Percentiles rank a stretch among this genome's conserved stretches.
Conservation (phyloP, 2,329 filamentous ascomycete species). For the Paecilomyces dactylethromorphus region DNA sequence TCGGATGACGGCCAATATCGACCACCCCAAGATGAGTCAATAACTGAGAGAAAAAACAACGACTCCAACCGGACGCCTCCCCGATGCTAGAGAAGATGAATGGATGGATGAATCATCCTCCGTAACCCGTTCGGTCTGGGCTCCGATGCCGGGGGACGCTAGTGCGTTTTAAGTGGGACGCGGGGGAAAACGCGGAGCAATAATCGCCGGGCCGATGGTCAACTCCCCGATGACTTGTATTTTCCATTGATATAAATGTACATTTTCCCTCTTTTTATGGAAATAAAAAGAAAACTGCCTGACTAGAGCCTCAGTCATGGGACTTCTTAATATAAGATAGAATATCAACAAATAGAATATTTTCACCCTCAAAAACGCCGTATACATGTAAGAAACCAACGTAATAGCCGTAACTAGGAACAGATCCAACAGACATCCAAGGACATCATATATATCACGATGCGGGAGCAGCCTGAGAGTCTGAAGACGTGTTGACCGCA, state of each 20-base stretch:
- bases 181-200: background rate
- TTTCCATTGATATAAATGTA: background rate
- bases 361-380: background rate
- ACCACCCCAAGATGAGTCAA: background rate
- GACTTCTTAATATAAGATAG: background rate
- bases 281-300: background rate
- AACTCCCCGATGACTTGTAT: background rate
- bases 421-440: constrained; percentile 1
- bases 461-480: background rate
- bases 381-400: background rate
- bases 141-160: background rate
- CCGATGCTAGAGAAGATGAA: background rate
- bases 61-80: background rate
- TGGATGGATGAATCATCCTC: background rate
- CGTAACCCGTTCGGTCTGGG: background rate
- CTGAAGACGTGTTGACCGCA: constrained; percentile 38
- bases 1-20: background rate
- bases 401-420: background rate
- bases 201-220: background rate
- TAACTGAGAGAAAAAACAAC: background rate
- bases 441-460: background rate
- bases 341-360: background rate
- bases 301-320: background rate
- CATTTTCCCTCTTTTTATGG: background rate
- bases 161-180: background rate